Evolutionary conservation across 108 stramenopile species (phyloP), one percentile per base, ranked within the genome.

Genomic region (Pseudonitzschia pungens): DNA sequence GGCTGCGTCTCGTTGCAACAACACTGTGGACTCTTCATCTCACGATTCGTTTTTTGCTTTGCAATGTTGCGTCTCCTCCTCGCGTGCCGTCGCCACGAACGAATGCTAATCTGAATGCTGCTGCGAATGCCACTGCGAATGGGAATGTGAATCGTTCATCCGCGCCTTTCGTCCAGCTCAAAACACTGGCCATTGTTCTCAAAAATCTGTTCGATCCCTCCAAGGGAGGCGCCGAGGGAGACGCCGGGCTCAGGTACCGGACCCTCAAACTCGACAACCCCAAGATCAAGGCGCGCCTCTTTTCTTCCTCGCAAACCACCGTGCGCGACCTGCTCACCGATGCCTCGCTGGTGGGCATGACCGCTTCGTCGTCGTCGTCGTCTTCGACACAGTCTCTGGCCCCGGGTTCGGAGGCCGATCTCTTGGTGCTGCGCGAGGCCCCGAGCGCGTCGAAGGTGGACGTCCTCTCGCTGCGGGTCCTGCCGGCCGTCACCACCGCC

Each of bases 161-260:
- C n/a, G n/a, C n/a, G n/a, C n/a, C n/a, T n/a, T n/a, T n/a, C n/a
- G n/a, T n/a, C n/a, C 76, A 87, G 86, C 75, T 88, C 53, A 85
- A 85, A 81, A 75, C 79, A 45, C 81, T 89, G 15, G 71, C 77
- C 18, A 82, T 85, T 33, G 75, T 89, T 12, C 52, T 87, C 27
- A 86, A 86, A 68, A 89, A 89, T 72, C 71, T 89, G 58, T 54
- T 77, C 18, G 89, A 90, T 73, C 85, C 86, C 15, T 8, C 32
- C 12, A 90, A 90, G 68, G 64, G 80, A 4, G 36, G 33, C 29
- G 15, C 29, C 0, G 11, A 0, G 20, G 60, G 60, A 33, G 60
- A 62, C n/a, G 22, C 53, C 14, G 86, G 87, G 44, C 44, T 78
- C 0, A 90, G 86, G 53, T 90, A 83, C 51, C 83, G 81, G 14